Conservation (phyloP, 208 protist genomes). For the Balamuthia mandrillaris region DNA sequence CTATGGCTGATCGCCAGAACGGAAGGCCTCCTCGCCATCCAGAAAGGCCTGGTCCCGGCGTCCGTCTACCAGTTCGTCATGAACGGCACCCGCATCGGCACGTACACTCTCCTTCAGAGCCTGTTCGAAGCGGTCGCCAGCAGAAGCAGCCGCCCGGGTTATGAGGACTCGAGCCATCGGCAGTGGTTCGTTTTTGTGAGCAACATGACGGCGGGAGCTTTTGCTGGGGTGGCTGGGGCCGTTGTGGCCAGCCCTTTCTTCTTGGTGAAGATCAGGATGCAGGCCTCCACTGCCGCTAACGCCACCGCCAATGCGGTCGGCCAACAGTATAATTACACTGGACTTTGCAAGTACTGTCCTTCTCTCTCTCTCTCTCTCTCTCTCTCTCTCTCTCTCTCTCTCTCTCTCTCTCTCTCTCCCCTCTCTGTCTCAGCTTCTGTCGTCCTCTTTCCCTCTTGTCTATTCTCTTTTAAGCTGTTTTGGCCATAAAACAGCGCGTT, state of each 20-base stretch:
- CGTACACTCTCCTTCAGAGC: not conserved
- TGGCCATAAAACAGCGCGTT: not conserved
- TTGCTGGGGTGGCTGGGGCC: conserved; percentile 32
- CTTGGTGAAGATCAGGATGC: conserved; percentile 45
- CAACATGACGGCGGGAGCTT: conserved; percentile 40
- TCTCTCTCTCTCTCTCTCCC: too few species aligned
- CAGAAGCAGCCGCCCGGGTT: not conserved
- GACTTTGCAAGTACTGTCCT: not conserved
- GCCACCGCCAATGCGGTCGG: not conserved
- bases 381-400: too few species aligned
- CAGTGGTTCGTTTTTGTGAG: not conserved
- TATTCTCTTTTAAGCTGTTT: not conserved
- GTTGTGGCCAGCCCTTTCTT: conserved; percentile 45
- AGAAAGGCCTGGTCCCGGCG: conserved; percentile 22
- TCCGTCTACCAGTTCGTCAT: conserved; percentile 40
- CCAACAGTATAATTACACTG: conserved; percentile 38
- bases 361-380: too few species aligned
- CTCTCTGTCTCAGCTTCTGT: not conserved
- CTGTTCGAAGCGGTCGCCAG: not conserved
- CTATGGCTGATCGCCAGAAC: not conserved
- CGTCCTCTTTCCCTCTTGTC: not conserved
- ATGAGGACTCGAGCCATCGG: not conserved
- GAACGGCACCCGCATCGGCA: not conserved
- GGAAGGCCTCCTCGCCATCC: conserved; percentile 5
- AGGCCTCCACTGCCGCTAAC: not conserved